Evolutionary conservation across 2,329 filamentous ascomycete species (phyloP), one percentile per base, ranked within the genome.

Genomic region (Pseudopithomyces maydicus): DNA sequence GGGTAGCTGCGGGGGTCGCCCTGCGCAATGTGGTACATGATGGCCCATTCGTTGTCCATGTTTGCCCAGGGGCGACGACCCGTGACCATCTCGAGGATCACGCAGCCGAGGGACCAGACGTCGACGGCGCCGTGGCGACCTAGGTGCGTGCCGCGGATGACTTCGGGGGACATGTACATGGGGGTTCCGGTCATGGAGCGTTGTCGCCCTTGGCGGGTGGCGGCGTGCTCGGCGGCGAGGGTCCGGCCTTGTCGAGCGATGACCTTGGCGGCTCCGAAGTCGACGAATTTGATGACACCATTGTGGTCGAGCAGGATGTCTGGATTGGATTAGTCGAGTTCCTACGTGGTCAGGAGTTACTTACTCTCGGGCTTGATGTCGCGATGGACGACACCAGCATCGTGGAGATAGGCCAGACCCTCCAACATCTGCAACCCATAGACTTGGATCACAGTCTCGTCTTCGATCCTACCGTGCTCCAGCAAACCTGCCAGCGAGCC

Each of bases 91-190:
- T 99, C 95, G 41, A 97, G 85, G 63, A 99, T 91, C 36, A 99
- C 95, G 73, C 95, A 99, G 52, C 95, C 94, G 2, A 99, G 84
- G 2, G 93, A 97, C 94, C 94, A 99, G 59, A 98, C 88, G 72
- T 99, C 94, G 43, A 96, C 92, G 2, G 93, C 89, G 38, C 93
- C 94, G 56, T 92, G 89, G 63, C 91, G 89, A 53, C 90, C 90
- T 6, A 74, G 73, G 20, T 70, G 88, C 81, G 73, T 88, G 55
- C 95, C 95, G 70, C 93, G 96, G 80, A 99, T 98, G 39, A 97
- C 92, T 80, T 99, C 95, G 5, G 95, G 95, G 6, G 95, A 98
- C 95, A 99, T 99, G 82, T 99, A 99, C 95, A 99, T 99, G 2
- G 95, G 95, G 11, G 95, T 99, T 66, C 95, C 95, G 19, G 93